Base-by-base conservation (phyloP, 176 grass and related monocot species). In the Triticum aestivum region DNA sequence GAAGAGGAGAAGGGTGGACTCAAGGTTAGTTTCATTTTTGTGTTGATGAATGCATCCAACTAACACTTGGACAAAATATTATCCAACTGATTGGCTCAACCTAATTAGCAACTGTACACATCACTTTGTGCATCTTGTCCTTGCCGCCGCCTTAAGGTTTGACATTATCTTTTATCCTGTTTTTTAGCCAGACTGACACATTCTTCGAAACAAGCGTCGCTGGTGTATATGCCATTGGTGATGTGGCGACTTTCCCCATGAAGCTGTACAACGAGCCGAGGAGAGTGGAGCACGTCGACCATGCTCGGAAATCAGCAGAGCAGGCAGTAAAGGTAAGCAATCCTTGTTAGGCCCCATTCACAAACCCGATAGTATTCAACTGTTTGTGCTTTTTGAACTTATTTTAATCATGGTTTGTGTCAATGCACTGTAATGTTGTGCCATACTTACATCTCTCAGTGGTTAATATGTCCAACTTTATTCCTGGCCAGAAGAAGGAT, bases 211-310 rank as follows among this genome's bases (percentile, higher is more conserved):
- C 96, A 49, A 98, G 90, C 26, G 77, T 98, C 56, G 74, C 88
- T 9, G 91, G 90, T 7, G 96, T 98, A 18, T 98, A 98, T 29
- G 96, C 96, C 69, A 94, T 98, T 1, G 96, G 93, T 51, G 96
- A 98, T 37, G 93, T 98, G 81, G 96, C 93, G 7, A 89, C 91
- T 35, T 98, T 98, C 67, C 93, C 93, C n/a, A 49, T 98, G 88
- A 98, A 98, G 84, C 78, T 98, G 20, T 98, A 94, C 75, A 75
- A 85, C 11, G 96, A 98, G 17, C 14, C 79, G 64, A 87, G 96
- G 82, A 92, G 96, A 82, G 96, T 98, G 29, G 96, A 98, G 87
- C 96, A 98, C 41, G 96, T 98, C 2, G 93, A 95, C 84, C 96
- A 98, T 83, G 74, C 93, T 64, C 89, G 93, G 44, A 98, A 95